These are phyloP conservation scores for Plasmodium malariae DNA, from an alignment of 169 alveolate species.

Conservation along the genomic window DNA sequence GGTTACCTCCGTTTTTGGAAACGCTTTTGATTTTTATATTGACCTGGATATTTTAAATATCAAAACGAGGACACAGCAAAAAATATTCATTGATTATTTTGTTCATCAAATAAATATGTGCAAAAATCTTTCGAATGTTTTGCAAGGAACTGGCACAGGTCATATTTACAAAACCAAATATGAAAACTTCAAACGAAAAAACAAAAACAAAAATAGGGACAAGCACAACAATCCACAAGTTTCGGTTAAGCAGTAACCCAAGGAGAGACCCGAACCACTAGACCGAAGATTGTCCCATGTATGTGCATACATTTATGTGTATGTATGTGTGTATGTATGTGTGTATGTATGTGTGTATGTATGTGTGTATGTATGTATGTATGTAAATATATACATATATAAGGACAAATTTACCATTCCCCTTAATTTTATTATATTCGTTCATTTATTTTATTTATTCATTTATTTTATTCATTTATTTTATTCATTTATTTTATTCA, in stretches of 20 bases:
- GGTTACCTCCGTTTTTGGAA: constrained; percentile 78
- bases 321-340: too few relatives aligned
- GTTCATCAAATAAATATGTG: constrained; percentile 85
- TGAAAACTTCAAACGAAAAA: constrained; percentile 42
- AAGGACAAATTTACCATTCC: too few relatives aligned
- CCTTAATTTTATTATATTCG: too few relatives aligned
- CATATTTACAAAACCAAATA: constrained; percentile 33
- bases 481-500: too few relatives aligned
- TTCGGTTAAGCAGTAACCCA: neutral
- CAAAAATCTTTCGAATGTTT: constrained; percentile 78
- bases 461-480: too few relatives aligned
- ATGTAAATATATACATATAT: too few relatives aligned
- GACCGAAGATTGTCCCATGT: too few relatives aligned
- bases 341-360: too few relatives aligned
- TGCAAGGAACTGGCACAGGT: constrained; percentile 52
- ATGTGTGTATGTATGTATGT: too few relatives aligned
- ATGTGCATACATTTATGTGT: too few relatives aligned
- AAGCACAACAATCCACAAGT: constrained; percentile 7
- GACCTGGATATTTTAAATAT: constrained; percentile 84
- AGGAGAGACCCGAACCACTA: too few relatives aligned
- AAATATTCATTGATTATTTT: constrained; percentile 85
- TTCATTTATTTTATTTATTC: too few relatives aligned
- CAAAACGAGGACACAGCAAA: constrained; percentile 79
- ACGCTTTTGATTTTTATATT: constrained; percentile 83
- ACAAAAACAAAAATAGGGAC: constrained; percentile 20